phyloP scores from a whole-genome alignment of 1,284 basidiomycete species.

The Inonotus hispidus region DNA sequence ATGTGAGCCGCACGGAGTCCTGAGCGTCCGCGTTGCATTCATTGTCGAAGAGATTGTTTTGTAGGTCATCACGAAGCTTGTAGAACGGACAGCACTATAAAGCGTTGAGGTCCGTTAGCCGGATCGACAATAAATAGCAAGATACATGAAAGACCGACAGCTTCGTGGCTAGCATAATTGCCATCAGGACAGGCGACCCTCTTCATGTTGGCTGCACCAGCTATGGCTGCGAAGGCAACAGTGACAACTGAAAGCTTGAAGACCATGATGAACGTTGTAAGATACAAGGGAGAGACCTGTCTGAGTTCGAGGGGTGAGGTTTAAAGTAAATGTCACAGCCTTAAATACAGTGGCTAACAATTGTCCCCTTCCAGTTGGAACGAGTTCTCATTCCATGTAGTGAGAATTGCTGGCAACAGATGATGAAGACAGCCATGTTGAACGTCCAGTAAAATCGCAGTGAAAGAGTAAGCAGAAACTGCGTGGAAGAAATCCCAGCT shows the following conservation, averaged over 20 bases:
- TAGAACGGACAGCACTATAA: constrained; percentile 21
- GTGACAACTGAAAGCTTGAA: constrained; percentile 9
- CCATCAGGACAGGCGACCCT: constrained; percentile 20
- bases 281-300: not conserved
- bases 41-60: constrained; percentile 20
- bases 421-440: not conserved
- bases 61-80: constrained; percentile 21
- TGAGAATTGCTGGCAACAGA: not conserved
- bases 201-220: constrained; percentile 12
- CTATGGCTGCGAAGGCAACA: constrained; percentile 10
- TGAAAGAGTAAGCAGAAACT: not conserved
- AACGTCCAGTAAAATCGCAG: not conserved
- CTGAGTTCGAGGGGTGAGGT: constrained; percentile 2
- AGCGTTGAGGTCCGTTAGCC: not conserved
- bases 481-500: not conserved
- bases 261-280: not conserved
- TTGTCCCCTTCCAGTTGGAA: not conserved
- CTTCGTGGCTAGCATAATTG: constrained; percentile 15
- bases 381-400: not conserved
- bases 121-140: not conserved
- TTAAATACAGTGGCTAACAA: not conserved
- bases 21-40: constrained; percentile 20
- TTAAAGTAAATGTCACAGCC: not conserved
- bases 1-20: constrained; percentile 21
- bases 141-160: not conserved